Evolutionary conservation across 257 asterid species (phyloP).

Genomic region (Lavandula angustifolia): DNA sequence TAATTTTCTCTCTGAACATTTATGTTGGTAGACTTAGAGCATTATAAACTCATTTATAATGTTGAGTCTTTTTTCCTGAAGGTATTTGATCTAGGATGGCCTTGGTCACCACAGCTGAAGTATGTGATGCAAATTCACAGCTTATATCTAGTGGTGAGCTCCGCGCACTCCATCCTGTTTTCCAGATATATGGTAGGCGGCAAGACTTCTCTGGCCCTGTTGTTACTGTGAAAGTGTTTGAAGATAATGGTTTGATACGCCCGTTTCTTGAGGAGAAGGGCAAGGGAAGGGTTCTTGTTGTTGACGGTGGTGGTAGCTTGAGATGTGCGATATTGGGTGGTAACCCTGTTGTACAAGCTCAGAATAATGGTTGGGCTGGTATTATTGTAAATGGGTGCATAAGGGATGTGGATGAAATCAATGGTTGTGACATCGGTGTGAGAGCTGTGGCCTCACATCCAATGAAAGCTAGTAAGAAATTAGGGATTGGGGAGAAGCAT

Average conservation of each 20-base stretch:
- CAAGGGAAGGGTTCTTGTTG: constrained; percentile 58
- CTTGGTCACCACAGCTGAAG: constrained; percentile 57
- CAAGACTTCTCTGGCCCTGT: constrained; percentile 56
- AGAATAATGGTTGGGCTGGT: constrained; percentile 62
- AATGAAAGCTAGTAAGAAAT: constrained; percentile 49
- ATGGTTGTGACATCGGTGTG: constrained; percentile 56
- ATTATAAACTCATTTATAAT: not conserved
- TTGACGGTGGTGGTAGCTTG: constrained; percentile 57
- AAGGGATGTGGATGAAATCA: constrained; percentile 60
- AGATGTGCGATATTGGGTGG: constrained; percentile 57
- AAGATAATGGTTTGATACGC: constrained; percentile 51
- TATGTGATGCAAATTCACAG: constrained; percentile 50
- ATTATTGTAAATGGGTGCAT: constrained; percentile 51
- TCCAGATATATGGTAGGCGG: constrained; percentile 52
- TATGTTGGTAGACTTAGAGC: not conserved
- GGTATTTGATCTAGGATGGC: constrained; percentile 44
- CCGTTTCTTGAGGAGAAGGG: constrained; percentile 57
- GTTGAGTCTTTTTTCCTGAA: constrained; percentile 24
- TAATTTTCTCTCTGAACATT: not conserved
- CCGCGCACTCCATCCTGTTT: constrained; percentile 47
- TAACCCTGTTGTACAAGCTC: constrained; percentile 56
- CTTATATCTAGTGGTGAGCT: constrained; percentile 54
- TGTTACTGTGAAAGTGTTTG: constrained; percentile 52
- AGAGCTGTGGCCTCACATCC: constrained; percentile 54
- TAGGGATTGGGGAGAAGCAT: constrained; percentile 48